Percentiles rank a stretch among this genome's conserved stretches.
Evolutionary conservation across 306 rosid genomes (phyloP).

Genomic region (Glycyrrhiza uralensis): DNA sequence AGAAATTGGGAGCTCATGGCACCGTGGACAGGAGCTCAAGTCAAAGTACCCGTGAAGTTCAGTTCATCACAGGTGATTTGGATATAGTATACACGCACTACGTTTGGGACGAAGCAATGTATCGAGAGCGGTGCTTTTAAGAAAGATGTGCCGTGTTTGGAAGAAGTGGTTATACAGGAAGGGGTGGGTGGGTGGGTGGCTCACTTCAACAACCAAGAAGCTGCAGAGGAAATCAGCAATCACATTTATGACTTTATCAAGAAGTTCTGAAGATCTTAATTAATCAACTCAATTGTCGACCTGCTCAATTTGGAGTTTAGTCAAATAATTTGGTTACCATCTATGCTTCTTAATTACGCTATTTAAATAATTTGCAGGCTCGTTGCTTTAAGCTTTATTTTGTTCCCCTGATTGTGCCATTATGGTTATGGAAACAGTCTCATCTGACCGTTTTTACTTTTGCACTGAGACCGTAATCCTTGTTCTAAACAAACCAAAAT

Average conservation of each 20-base stretch:
- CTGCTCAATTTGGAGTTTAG: too few relatives aligned
- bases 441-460: too few relatives aligned
- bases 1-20: slow-evolving; percentile 41
- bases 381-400: too few relatives aligned
- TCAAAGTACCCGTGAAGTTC: slow-evolving; percentile 18
- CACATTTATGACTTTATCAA: slow-evolving; percentile 31
- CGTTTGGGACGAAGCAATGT: slow-evolving; percentile 10
- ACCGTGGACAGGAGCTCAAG: slow-evolving; percentile 30
- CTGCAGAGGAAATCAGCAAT: slow-evolving; percentile 11
- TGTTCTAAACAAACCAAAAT: too few relatives aligned
- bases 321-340: not conserved
- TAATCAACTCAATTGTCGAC: too few relatives aligned
- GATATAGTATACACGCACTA: slow-evolving; percentile 32
- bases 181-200: too few relatives aligned
- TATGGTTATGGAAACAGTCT: too few relatives aligned
- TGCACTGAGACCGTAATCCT: too few relatives aligned
- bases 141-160: slow-evolving; percentile 38
- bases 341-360: too few relatives aligned
- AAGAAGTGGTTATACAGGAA: slow-evolving; percentile 32
- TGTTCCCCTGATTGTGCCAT: too few relatives aligned
- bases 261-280: slow-evolving; percentile 1
- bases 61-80: slow-evolving; percentile 29
- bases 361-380: too few relatives aligned
- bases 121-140: slow-evolving; percentile 29
- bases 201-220: slow-evolving; percentile 43